Base-by-base conservation (phyloP, 164 flowering plant species). In the Umbellularia californica region DNA sequence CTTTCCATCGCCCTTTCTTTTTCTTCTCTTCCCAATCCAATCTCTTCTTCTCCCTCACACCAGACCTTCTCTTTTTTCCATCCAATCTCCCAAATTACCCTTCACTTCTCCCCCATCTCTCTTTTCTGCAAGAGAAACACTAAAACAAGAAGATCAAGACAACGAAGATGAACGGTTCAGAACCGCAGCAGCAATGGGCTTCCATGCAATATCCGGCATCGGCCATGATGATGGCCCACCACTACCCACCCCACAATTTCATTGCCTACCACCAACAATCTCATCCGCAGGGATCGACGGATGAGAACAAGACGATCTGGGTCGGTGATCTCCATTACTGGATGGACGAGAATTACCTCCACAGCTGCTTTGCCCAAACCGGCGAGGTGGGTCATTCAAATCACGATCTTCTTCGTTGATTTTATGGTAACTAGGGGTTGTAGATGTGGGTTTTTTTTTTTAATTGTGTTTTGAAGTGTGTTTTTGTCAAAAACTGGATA, bases 281-380 rank as follows among this genome's bases (percentile, higher is more conserved):
- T 17, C 58, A 52, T 13, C 58, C 0, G 66, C 76, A 75, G 70
- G 86, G 75, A 74, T 15, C 15, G 64, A 74, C 70, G 64, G 82
- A 84, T 7, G 91, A 88, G 75, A 93, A 93, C 71, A 84, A 83
- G 83, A 90, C 91, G 72, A 79, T 93, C 71, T 93, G 98, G 98
- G 83, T 92, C 50, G 98, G 98, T 2, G 98, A 93, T 70, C 86
- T 93, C 47, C 87, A 87, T 71, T 87, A 84, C 65, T 93, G 97
- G 98, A 93, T 93, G 98, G 98, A 93, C 70, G 98, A 93, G 83
- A 86, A 77, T 77, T 93, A 93, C 73, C 87, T 93, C 25, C 87
- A 90, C 25, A 77, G 51, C 77, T 92, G 97, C 82, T 93, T 93
- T 66, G 90, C 76, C 77, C 81, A 84, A 41, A 82, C 90, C n/a